These are phyloP conservation scores for Funneliformis caledonium DNA, from an alignment of 371 early-diverging fungal genomes.

Conservation along the genomic window DNA sequence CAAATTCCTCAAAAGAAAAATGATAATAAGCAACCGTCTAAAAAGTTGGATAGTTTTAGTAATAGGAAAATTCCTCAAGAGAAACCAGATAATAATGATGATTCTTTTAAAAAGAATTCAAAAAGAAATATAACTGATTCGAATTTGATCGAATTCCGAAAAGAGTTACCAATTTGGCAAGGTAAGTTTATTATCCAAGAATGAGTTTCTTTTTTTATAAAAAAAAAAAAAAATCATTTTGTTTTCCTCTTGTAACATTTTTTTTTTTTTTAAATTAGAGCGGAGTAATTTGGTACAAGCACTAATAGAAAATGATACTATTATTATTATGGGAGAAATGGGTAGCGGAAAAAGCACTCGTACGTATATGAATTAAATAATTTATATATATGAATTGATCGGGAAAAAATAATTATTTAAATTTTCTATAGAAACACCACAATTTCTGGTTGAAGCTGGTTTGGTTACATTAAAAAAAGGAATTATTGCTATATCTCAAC, in stretches of 20 bases:
- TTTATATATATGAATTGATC: background rate
- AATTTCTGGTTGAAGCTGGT: constrained; percentile 82
- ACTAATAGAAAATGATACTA: constrained; percentile 13
- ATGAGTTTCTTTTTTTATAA: background rate
- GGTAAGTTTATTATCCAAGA: background rate
- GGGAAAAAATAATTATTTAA: background rate
- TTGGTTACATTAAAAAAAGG: constrained; percentile 60
- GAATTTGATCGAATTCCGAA: constrained; percentile 23
- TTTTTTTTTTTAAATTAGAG: background rate
- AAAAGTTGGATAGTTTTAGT: background rate
- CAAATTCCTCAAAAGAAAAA: background rate
- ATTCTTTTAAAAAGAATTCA: no score
- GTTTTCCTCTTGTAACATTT: background rate
- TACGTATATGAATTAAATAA: constrained; percentile 11
- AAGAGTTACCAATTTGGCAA: constrained; percentile 38
- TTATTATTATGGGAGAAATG: constrained; percentile 40
- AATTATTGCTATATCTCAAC: constrained; percentile 94
- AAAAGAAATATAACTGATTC: background rate
- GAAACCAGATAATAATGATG: background rate
- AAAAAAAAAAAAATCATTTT: background rate
- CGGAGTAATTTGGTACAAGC: constrained; percentile 3
- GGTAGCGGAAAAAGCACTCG: constrained; percentile 41
- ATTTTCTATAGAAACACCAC: constrained; percentile 75
- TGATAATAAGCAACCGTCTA: background rate
- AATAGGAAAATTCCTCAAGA: background rate